Base-by-base conservation (phyloP, 208 protist species). In the Crithidia acanthocephali region DNA sequence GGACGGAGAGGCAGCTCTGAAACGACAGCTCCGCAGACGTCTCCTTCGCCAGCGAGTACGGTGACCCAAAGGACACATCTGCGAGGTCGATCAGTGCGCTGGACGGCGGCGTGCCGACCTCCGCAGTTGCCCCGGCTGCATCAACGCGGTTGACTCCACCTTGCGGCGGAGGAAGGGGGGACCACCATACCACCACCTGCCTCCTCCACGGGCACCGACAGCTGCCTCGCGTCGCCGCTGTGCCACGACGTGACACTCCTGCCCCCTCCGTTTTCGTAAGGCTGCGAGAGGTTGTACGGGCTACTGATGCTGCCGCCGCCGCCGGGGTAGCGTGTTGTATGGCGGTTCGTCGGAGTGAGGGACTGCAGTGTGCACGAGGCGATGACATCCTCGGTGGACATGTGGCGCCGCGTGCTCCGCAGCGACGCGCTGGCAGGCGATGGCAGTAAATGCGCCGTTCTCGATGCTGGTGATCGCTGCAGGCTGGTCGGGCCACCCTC, bases 331-430 rank as follows among this genome's bases (percentile, higher is more conserved):
- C 32, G 37, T 2, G 59, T 13, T 0, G 27, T 42, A 10, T 69
- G 72, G 56, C 55, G 23, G 2, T n/a, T 37, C 7, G 42, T 65
- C 8, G 72, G 72, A 18, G 72, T 65, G 15, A 70, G 23, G 16
- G 45, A 27, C 62, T 70, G 63, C 64, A 72, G 50, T 23, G 72
- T 68, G 52, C 72, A 72, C 4, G 58, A 64, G 33, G 64, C 72
- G 6, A 72, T 33, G 7, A 72, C 63, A n/a, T 77, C 64, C 1
- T 77, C 64, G 23, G 64, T 77, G 18, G 64, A 72, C 64, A 77
- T 65, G 64, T 60, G 50, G 45, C 22, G 27, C 8, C 44, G 44
- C 0, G 27, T 56, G 2, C 40, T 20, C 15, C 60, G 45, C 44
- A 63, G 35, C 16, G 56, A 61, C 35, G n/a, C 33, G 35, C 30